phyloP scores from a whole-genome alignment of 768 basidiomycete species.

The Mycena filopes region DNA sequence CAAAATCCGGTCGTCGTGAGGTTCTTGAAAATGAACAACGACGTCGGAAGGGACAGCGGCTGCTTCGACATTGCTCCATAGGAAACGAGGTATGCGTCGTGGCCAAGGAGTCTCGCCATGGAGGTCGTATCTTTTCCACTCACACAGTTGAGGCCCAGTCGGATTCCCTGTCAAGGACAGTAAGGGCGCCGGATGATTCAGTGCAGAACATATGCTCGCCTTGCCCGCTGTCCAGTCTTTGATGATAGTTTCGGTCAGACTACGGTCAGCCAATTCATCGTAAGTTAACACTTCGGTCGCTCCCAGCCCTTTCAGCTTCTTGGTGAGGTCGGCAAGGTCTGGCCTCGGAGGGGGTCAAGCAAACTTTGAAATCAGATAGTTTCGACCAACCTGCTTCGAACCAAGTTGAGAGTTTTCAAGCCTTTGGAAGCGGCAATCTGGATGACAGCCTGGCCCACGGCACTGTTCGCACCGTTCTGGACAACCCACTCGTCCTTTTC shows the following conservation, averaged over 20 bases:
- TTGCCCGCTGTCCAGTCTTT: slow-evolving; percentile 74
- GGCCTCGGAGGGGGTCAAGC: slow-evolving; percentile 52
- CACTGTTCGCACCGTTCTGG: slow-evolving; percentile 89
- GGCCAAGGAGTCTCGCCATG: slow-evolving; percentile 76
- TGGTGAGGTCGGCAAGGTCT: slow-evolving; percentile 59
- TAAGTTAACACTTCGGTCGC: slow-evolving; percentile 85
- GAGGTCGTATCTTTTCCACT: slow-evolving; percentile 73
- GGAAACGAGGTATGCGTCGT: slow-evolving; percentile 79
- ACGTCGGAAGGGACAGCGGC: slow-evolving; percentile 80
- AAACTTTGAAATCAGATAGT: neutral
- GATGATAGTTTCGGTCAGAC: slow-evolving; percentile 58
- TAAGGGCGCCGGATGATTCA: neutral
- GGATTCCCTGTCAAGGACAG: slow-evolving; percentile 48
- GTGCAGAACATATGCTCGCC: slow-evolving; percentile 46
- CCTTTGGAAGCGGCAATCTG: slow-evolving; percentile 82
- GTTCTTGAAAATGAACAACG: slow-evolving; percentile 87
- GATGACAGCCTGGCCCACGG: slow-evolving; percentile 88
- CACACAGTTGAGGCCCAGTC: slow-evolving; percentile 63
- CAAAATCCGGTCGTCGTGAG: slow-evolving; percentile 82
- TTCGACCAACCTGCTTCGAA: slow-evolving; percentile 68
- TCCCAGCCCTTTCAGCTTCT: slow-evolving; percentile 67
- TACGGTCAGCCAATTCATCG: slow-evolving; percentile 72
- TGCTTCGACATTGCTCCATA: slow-evolving; percentile 93
- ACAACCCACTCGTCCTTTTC: slow-evolving; percentile 81
- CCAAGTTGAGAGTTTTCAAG: slow-evolving; percentile 83